Conservation (phyloP, 2,329 filamentous ascomycete species). For the Paecilomyces sp. region DNA sequence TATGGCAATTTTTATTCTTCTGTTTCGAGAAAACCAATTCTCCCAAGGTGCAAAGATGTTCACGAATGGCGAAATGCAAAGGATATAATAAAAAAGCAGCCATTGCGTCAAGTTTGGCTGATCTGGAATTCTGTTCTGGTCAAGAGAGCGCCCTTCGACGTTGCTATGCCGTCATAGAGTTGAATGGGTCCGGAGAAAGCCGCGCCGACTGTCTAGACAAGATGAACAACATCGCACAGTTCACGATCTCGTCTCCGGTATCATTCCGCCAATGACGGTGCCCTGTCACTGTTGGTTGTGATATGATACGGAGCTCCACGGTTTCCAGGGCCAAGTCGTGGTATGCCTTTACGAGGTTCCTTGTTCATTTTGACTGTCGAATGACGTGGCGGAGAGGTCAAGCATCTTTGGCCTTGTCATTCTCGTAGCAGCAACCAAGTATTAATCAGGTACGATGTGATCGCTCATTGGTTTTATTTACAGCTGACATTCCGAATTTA, state of each 20-base stretch:
- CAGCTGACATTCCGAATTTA: not conserved
- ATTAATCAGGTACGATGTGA: too few species aligned
- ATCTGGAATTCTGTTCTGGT: not conserved
- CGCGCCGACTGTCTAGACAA: not conserved
- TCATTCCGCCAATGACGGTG: not conserved
- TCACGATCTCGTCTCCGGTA: not conserved
- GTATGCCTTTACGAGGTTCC: not conserved
- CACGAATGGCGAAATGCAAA: not conserved
- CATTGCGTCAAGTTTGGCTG: not conserved
- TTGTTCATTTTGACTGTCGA: not conserved
- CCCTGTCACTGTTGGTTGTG: not conserved
- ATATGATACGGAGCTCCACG: not conserved
- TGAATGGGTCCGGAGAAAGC: not conserved
- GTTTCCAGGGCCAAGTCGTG: not conserved
- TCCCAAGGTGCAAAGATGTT: not conserved
- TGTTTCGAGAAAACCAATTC: not conserved
- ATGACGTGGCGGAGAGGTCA: not conserved
- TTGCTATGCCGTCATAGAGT: constrained; percentile 9
- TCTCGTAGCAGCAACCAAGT: too few species aligned
- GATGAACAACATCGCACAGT: not conserved
- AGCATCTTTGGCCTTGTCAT: not conserved
- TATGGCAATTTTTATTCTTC: not conserved
- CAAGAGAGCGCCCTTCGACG: constrained; percentile 1
- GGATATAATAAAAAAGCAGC: not conserved
- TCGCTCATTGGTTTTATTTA: not conserved